A percentile compares a stretch with the other conserved stretches of the same genome.
phyloP scores from a whole-genome alignment of 2,329 filamentous ascomycete species.

The Fusarium longipes region DNA sequence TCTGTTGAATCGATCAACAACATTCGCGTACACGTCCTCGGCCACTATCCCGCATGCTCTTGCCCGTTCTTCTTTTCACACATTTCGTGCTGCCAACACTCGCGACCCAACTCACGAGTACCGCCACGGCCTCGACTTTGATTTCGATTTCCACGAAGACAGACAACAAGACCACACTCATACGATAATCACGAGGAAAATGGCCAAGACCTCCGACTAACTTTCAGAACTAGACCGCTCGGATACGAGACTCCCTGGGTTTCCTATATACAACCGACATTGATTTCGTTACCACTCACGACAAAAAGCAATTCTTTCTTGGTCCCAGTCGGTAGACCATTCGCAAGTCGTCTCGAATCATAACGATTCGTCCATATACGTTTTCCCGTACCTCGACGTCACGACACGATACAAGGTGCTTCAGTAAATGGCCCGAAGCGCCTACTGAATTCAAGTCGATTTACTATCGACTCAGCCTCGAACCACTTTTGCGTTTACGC shows the following conservation, averaged over 20 bases:
- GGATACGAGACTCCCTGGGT: conserved; percentile 20
- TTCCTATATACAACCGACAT: conserved; percentile 18
- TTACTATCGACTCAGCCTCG: conserved; percentile 22
- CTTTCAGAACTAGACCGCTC: conserved; percentile 10
- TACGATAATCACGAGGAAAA: neutral
- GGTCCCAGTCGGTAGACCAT: conserved; percentile 13
- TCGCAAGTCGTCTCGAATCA: conserved; percentile 11
- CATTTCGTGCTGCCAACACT: neutral
- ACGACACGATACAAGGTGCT: conserved; percentile 30
- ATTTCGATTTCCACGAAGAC: neutral
- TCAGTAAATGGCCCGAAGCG: conserved; percentile 51
- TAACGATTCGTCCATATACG: conserved; percentile 20
- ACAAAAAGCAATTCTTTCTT: conserved; percentile 26
- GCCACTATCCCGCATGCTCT: neutral
- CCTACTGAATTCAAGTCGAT: conserved; percentile 42
- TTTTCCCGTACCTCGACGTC: conserved; percentile 33
- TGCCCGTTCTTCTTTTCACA: neutral
- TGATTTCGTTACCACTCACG: conserved; percentile 25
- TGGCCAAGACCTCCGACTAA: conserved; percentile 14
- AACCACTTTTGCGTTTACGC: conserved; percentile 6
- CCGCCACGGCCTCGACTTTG: neutral
- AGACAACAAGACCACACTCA: neutral
- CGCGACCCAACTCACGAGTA: neutral
- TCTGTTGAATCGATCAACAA: conserved; percentile 5
- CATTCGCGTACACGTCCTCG: neutral